Percentiles rank a stretch among this genome's conserved stretches.
These are phyloP conservation scores for Phytophthora pistaciae DNA, from an alignment of 352 stramenopile genomes.

Conservation along the genomic window DNA sequence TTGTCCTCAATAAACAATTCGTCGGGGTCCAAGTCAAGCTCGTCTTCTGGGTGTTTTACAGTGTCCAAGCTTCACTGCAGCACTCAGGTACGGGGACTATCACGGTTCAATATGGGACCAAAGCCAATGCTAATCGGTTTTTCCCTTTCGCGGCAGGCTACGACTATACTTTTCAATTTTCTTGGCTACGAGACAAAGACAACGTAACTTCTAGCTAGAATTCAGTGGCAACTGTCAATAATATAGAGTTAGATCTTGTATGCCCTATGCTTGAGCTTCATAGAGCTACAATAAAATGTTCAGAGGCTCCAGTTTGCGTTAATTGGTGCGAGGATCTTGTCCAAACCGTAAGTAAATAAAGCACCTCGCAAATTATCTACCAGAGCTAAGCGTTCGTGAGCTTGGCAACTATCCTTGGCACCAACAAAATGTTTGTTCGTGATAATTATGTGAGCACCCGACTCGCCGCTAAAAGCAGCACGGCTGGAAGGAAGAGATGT, in stretches of 20 bases:
- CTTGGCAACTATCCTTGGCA: background rate
- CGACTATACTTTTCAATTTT: constrained; percentile 50
- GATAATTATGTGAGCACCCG: background rate
- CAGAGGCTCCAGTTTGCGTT: too few relatives aligned
- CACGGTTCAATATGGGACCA: background rate
- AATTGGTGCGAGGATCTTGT: too few relatives aligned
- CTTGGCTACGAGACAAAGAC: constrained; percentile 25
- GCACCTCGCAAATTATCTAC: too few relatives aligned
- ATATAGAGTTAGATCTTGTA: too few relatives aligned
- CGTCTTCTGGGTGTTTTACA: constrained; percentile 48
- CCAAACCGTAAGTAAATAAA: too few relatives aligned
- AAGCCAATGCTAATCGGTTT: background rate
- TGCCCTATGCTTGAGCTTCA: too few relatives aligned
- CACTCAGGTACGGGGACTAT: constrained; percentile 28
- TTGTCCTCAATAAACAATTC: constrained; percentile 48
- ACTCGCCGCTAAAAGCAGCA: background rate
- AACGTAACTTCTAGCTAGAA: background rate
- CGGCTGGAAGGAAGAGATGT: background rate
- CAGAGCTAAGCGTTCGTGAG: too few relatives aligned
- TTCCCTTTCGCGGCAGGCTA: constrained; percentile 15
- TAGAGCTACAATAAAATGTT: too few relatives aligned
- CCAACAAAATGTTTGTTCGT: background rate
- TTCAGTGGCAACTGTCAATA: too few relatives aligned
- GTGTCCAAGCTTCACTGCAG: constrained; percentile 31
- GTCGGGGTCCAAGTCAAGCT: constrained; percentile 42